A percentile compares a stretch with the other conserved stretches of the same genome.
Evolutionary conservation across 495 filamentous ascomycete species (phyloP).

Genomic region (Tuber aestivum): DNA sequence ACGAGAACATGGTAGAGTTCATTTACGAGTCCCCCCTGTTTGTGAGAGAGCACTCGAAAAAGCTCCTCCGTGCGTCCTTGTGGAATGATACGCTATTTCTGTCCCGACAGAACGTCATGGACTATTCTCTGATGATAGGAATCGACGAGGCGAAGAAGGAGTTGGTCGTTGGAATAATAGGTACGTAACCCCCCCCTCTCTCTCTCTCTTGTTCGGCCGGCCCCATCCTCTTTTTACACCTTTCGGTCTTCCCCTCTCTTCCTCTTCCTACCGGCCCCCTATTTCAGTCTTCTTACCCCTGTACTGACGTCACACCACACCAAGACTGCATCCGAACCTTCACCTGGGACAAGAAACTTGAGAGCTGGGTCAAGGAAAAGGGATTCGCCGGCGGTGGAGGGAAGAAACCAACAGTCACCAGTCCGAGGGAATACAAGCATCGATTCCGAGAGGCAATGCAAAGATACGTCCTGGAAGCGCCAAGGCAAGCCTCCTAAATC

Average conservation of each 20-base stretch:
- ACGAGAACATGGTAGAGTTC: constrained; percentile 99
- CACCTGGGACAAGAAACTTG: constrained; percentile 98
- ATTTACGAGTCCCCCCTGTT: constrained; percentile 97
- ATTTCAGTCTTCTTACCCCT: neutral
- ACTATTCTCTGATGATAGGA: constrained; percentile 97
- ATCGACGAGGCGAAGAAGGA: constrained; percentile 86
- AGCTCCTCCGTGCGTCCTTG: constrained; percentile 63
- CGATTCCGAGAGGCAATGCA: constrained; percentile 96
- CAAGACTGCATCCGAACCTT: constrained; percentile 92
- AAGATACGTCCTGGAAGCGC: constrained; percentile 72
- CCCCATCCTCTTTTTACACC: neutral
- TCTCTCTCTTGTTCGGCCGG: neutral
- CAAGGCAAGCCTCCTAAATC: constrained; percentile 49
- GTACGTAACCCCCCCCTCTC: constrained; percentile 21
- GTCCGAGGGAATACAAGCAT: constrained; percentile 93
- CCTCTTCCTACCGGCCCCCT: neutral
- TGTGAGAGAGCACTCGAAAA: constrained; percentile 76
- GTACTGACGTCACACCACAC: neutral
- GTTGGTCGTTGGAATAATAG: constrained; percentile 90
- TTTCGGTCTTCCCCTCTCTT: neutral
- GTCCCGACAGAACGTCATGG: constrained; percentile 91
- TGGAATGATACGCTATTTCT: constrained; percentile 97
- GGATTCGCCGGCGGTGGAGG: constrained; percentile 77
- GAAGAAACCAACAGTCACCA: constrained; percentile 87
- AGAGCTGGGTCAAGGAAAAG: constrained; percentile 97